phyloP scores from a whole-genome alignment of 495 filamentous ascomycete genomes.

The Parathielavia hyrcaniae region DNA sequence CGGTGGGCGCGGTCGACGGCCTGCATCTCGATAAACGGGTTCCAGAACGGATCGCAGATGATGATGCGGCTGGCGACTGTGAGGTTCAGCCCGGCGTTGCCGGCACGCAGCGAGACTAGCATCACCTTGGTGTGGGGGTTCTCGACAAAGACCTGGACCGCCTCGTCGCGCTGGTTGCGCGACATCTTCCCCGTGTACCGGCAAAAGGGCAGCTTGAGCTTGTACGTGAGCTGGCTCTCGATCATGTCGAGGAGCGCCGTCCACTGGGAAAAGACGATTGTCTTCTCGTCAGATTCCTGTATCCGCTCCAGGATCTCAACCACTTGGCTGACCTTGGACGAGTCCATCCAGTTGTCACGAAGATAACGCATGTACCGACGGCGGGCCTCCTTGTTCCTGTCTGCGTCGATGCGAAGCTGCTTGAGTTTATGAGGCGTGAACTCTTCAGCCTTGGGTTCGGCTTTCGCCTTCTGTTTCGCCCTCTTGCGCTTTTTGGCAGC shows the following conservation, averaged over 20 bases:
- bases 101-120: constrained; percentile 83
- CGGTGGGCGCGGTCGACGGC: constrained; percentile 91
- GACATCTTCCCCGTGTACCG: constrained; percentile 89
- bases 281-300: constrained; percentile 57
- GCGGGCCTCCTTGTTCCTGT: constrained; percentile 55
- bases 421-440: constrained; percentile 27
- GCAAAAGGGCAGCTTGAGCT: constrained; percentile 51
- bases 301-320: constrained; percentile 56
- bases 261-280: constrained; percentile 89
- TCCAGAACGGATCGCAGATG: constrained; percentile 95
- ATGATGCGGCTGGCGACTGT: constrained; percentile 82
- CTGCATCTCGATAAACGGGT: constrained; percentile 90
- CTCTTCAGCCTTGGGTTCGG: constrained; percentile 25
- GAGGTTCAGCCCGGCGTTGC: constrained; percentile 87
- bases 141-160: constrained; percentile 68
- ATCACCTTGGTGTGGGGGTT: constrained; percentile 62
- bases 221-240: constrained; percentile 71
- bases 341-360: constrained; percentile 61
- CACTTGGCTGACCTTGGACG: constrained; percentile 72
- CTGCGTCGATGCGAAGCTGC: constrained; percentile 48
- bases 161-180: constrained; percentile 57
- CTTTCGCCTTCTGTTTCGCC: constrained; percentile 27
- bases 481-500: constrained; percentile 24
- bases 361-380: constrained; percentile 59
- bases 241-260: constrained; percentile 88